Percentiles rank a stretch among this genome's conserved stretches.
Evolutionary conservation across 2,329 filamentous ascomycete species (phyloP).

Genomic region (Phaeosphaeriaceae sp.): DNA sequence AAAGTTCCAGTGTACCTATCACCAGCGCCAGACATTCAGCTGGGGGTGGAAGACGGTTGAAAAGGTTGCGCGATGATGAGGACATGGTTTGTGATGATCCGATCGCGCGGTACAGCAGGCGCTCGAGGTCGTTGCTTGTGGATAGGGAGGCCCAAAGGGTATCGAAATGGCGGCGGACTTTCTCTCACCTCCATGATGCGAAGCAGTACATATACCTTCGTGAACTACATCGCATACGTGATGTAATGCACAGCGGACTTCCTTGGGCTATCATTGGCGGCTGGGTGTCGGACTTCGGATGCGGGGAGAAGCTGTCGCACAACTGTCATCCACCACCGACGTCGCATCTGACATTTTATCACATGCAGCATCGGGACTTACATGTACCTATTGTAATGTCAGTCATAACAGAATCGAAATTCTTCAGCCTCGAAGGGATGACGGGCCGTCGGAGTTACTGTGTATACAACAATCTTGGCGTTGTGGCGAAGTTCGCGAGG

Average conservation of each 20-base stretch:
- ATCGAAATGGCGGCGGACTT: too few relatives aligned
- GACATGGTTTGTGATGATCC: slow-evolving; percentile 16
- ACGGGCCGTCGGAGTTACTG: neutral
- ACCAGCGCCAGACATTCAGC: slow-evolving; percentile 33
- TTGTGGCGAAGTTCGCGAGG: neutral
- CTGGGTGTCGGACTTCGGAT: slow-evolving; percentile 24
- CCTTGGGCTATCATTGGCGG: slow-evolving; percentile 12
- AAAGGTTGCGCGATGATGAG: slow-evolving; percentile 21
- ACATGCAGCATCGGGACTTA: neutral
- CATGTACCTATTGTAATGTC: neutral
- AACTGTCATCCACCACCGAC: neutral
- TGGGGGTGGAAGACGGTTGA: slow-evolving; percentile 26
- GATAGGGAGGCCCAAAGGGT: neutral
- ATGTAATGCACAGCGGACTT: slow-evolving; percentile 1
- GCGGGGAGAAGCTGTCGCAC: slow-evolving; percentile 13
- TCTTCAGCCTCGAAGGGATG: neutral
- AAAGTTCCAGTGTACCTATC: slow-evolving; percentile 28
- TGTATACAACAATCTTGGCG: neutral
- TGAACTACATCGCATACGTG: neutral
- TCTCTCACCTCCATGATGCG: neutral
- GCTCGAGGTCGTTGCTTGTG: neutral
- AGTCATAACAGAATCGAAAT: neutral
- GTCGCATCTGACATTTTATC: neutral
- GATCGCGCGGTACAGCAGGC: neutral
- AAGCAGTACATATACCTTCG: neutral